Evolutionary conservation across 129 eudicot genomes (phyloP), one percentile per base, ranked within the genome.

Genomic region (Centrapalus pauciflorus): DNA sequence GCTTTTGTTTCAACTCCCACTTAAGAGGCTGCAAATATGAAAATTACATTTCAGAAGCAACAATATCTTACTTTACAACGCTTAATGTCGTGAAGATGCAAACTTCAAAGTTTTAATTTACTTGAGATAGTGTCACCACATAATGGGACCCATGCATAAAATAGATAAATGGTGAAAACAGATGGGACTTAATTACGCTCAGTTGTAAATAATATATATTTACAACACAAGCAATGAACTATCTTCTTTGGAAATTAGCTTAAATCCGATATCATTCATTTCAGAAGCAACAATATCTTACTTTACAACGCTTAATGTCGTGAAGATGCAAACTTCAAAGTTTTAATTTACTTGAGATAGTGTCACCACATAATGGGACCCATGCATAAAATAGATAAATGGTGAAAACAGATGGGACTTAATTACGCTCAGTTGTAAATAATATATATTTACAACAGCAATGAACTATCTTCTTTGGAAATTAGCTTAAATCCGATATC

Each of bases 1-100:
- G 98, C 72, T 83, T 79, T 55, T 92, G 98, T 78, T 92, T 92
- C 83, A 92, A 81, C 71, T 92, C 98, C 96, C 98, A 92, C 79
- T 88, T 92, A 55, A 92, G 74, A 74, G 96, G 96, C 98, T 92
- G 87, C 79, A 82, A 51, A 60, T n/a, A 63, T n/a, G 46, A 28
- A n/a, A 67, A 17, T 26, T 12, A 61, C 30, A 70, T 68, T 49
- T 54, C 30, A 75, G 32, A 67, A 65, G 21, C 26, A 57, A 34
- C 28, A 26, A 21, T 4, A 28, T 23, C 37, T 13, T 12, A 29
- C 46, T 14, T 71, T 46, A 4, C 20, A 58, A 23, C 11, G 48
- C 56, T 70, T 19, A 38, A 69, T 5, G n/a, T 19, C 8, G 9
- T 34, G 30, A 55, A 38, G 28, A 40, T 55, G 38, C 51, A 10